Evolutionary conservation across 805 yeast genomes (phyloP), one percentile per base, ranked within the genome.

Genomic region (Hyphopichia homilentoma): DNA sequence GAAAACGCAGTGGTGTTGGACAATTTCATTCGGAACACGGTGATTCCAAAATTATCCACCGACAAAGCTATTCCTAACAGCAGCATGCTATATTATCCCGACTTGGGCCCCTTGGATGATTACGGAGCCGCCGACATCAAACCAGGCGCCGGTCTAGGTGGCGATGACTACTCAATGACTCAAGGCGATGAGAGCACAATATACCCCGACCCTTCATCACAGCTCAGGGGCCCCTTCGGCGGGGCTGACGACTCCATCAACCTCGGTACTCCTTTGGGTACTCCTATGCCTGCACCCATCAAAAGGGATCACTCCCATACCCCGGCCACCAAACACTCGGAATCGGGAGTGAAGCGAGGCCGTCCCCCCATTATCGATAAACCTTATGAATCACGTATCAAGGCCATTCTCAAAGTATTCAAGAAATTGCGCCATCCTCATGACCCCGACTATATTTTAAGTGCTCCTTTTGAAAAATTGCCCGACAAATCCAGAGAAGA

Each of bases 361-460:
- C 73, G 95, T 47, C 96, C 96, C 4, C 95, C 96, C 2, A 82
- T 86, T 35, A 86, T 87, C 30, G 95, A 85, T 55, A 82, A 79
- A 52, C 95, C 95, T 5, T 89, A 83, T 57, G 97, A 93, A 59
- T 87, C 87, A 51, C 71, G 97, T 41, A 88, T 90, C 59, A 89
- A 90, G 57, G 79, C 86, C 44, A 80, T 93, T 23, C 62, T 93
- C 68, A 78, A 94, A 54, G 79, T 77, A 30, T 67, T 93, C 51
- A 84, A 88, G 50, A 84, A 84, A 50, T 80, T 83, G 38, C 73
- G 76, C 27, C 79, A 73, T 45, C 65, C 68, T 1, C 55, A 57
- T 27, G 65, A 65, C 27, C 69, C 69, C 8, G 70, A 68, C 28
- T 62, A 70, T 16, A 63, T 73, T 21, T 59, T 84, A 26, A 73